These are phyloP conservation scores for Conringia planisiliqua DNA, from an alignment of 345 rosid genomes.

Conservation along the genomic window DNA sequence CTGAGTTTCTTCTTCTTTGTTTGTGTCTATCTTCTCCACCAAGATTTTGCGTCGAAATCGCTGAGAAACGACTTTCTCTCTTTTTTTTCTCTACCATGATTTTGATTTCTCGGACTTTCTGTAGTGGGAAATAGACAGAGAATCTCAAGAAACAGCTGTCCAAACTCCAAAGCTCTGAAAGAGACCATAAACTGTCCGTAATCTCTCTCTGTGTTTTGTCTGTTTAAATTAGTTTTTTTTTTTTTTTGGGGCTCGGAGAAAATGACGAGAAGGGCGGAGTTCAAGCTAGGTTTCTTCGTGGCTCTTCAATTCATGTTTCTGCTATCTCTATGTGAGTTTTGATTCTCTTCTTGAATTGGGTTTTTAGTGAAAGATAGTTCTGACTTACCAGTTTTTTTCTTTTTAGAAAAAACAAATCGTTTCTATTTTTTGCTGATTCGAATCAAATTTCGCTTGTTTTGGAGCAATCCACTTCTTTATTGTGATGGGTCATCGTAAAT, in stretches of 20 bases:
- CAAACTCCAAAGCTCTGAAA: constrained; percentile 22
- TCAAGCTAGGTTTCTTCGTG: constrained; percentile 31
- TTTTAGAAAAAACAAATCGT: not conserved
- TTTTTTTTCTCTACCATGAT: not conserved
- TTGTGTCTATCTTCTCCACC: constrained; percentile 19
- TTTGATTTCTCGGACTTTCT: constrained; percentile 10
- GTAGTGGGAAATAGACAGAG: constrained; percentile 28
- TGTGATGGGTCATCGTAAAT: constrained; percentile 26
- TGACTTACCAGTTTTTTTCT: constrained; percentile 13
- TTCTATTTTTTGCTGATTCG: constrained; percentile 14
- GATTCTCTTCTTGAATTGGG: not conserved
- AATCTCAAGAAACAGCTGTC: not conserved
- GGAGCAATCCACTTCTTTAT: constrained; percentile 32
- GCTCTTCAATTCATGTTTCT: constrained; percentile 23
- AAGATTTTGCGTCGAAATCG: not conserved
- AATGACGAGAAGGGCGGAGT: constrained; percentile 24
- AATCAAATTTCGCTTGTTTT: constrained; percentile 31
- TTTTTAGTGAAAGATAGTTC: not conserved
- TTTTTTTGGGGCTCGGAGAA: not conserved
- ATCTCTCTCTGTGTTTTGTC: constrained; percentile 1
- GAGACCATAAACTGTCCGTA: not conserved
- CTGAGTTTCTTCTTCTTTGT: constrained; percentile 13
- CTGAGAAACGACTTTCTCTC: constrained; percentile 7
- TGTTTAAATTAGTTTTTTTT: not conserved
- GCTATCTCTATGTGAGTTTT: constrained; percentile 32